A percentile compares a stretch with the other conserved stretches of the same genome.
phyloP scores from a whole-genome alignment of 306 rosid genomes.

The Macrotyloma uniflorum region DNA sequence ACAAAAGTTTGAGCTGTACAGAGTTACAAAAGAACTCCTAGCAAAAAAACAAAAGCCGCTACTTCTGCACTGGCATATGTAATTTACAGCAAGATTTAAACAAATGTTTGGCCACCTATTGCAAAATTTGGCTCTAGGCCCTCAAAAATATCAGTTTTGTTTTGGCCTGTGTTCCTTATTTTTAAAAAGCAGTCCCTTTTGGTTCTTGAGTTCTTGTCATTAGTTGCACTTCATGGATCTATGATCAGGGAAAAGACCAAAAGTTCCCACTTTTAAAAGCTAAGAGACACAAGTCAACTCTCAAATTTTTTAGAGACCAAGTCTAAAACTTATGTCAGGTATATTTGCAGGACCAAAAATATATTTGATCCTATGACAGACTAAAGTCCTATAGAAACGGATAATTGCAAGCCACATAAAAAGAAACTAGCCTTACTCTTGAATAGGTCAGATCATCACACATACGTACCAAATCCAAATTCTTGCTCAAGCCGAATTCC shows the following conservation, averaged over 20 bases:
- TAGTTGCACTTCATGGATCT: background rate
- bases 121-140: background rate
- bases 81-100: background rate
- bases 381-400: background rate
- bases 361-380: constrained; percentile 1
- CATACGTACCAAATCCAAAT: constrained; percentile 75
- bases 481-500: constrained; percentile 98
- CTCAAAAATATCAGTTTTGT: background rate
- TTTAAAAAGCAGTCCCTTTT: background rate
- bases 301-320: background rate
- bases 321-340: background rate
- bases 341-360: background rate
- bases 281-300: background rate
- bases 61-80: background rate
- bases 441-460: constrained; percentile 34
- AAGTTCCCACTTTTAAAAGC: background rate
- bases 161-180: background rate
- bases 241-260: background rate
- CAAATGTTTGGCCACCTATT: background rate
- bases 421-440: constrained; percentile 16
- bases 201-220: background rate
- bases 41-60: background rate
- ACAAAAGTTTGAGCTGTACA: background rate
- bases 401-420: constrained; percentile 8
- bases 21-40: background rate